These are phyloP conservation scores for Penicillium sp. DNA, from an alignment of 2,329 filamentous ascomycete species.

Conservation along the genomic window DNA sequence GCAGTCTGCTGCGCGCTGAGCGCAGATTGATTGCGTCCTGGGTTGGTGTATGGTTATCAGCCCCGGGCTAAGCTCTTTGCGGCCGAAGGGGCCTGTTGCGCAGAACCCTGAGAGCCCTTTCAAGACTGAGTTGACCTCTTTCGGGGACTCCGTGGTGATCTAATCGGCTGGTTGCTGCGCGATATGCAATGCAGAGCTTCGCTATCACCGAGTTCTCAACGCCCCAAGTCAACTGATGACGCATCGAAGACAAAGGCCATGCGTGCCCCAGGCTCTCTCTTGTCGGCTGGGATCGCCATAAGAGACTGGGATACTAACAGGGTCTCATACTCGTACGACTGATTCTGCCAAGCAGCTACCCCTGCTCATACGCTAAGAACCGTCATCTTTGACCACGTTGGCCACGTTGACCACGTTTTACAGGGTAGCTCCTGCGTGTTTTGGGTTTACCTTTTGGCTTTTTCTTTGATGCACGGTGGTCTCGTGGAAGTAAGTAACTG, in stretches of 20 bases:
- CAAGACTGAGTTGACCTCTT: neutral
- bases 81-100: slow-evolving; percentile 1
- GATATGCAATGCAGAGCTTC: slow-evolving; percentile 20
- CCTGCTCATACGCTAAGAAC: neutral
- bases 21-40: slow-evolving; percentile 16
- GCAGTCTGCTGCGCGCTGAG: slow-evolving; percentile 9
- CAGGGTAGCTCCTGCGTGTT: slow-evolving; percentile 1
- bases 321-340: neutral
- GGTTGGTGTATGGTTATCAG: slow-evolving; percentile 8
- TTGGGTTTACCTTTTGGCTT: neutral
- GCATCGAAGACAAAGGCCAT: neutral
- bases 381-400: neutral
- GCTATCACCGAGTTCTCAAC: slow-evolving; percentile 21
- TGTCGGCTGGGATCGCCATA: neutral
- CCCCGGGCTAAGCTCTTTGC: slow-evolving; percentile 1
- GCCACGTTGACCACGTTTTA: neutral
- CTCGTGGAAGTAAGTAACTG: neutral
- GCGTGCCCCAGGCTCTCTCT: neutral
- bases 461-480: neutral
- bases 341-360: neutral
- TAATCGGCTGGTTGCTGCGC: slow-evolving; percentile 6
- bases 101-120: neutral
- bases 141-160: neutral
- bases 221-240: neutral
- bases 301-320: neutral